Base-by-base conservation (phyloP, 805 yeast genomes). In the Nakazawaea populi region DNA sequence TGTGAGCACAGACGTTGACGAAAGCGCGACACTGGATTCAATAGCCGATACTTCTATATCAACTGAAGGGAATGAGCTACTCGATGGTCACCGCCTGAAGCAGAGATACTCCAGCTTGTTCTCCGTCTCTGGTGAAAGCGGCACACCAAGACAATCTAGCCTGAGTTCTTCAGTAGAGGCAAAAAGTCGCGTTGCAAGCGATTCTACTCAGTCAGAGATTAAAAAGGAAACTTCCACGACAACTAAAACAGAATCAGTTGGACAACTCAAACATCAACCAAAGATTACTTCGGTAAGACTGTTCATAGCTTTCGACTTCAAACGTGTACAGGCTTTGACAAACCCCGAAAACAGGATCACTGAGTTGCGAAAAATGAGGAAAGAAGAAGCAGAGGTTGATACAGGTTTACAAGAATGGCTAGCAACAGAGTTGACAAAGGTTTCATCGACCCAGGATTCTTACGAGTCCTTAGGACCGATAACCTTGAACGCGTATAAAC, bases 401-500 rank as follows among this genome's bases (percentile, higher is more conserved):
- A 72, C 83, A 0, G 88, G 88, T 1, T 63, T 85, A n/a, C 73
- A 73, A 28, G 67, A 72, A 1, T 85, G 87, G 85, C 68, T 82
- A 10, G 55, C 60, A 56, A 52, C 64, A 48, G 61, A 62, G 58
- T 61, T 80, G 61, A 64, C 69, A 73, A 56, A 70, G 70, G 64
- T 74, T 55, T 60, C 71, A 57, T 59, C 65, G 67, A 1, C 67
- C 64, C 44, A 59, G 57, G 34, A 57, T 66, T 8, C 61, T 69
- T n/a, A 67, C 57, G 51, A 72, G 71, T 30, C 76, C 66, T 52
- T 76, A 46, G 82, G 83, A 0, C 72, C 72, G 18, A 76, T 82
- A 54, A 90, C 85, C 2, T 69, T 77, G 32, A 80, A 76, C 49
- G 89, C 89, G 1, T 84, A 83, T 62, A 82, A 79, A 38, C 82